Base-by-base conservation (phyloP, 768 basidiomycete genomes). In the Coprinopsis marcescibilis region DNA sequence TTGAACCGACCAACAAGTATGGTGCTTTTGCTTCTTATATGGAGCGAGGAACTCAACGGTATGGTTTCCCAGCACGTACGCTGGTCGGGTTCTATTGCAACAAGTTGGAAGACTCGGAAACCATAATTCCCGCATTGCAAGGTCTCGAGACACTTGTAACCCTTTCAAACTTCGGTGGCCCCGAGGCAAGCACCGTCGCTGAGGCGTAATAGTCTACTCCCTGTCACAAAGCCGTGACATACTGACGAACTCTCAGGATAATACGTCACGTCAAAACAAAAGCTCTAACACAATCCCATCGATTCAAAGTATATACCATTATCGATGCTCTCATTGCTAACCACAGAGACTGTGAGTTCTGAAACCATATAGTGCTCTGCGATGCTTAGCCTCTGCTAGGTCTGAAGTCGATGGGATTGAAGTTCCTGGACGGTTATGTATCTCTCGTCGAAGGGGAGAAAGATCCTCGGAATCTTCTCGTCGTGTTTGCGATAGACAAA, bases 391-490 rank as follows among this genome's bases (percentile, higher is more conserved):
- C 52, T 20, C 20, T 33, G 39, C 15, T 51, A 85, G 90, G 78
- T 26, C 64, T 98, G 17, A 86, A 85, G 61, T 67, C 60, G 4
- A 76, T 89, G 75, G 85, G 84, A 1, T 71, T 78, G 20, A 73
- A 69, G 6, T 97, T 98, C 61, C 51, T 97, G 19, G 65, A 70
- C 5, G 78, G 80, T 19, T 99, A 98, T 61, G 75, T 85, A 24
- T 59, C 61, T 40, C 65, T 98, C n/a, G 92, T 82, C 3, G 89
- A 96, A 47, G 94, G 93, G 13, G 96, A 99, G 67, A 98, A 98
- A 58, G 96, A 99, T 60, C 96, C 96, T 24, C 75, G 96, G 14
- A 99, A 98, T 65, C 72, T 99, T 6, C 71, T 96, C 53, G 57
- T 95, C 10, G 88, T 89, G 21, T 99, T 98, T 61, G 81, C 86